Evolutionary conservation across 2,329 filamentous ascomycete species (phyloP).

Genomic region (Fusarium sarcochroum): DNA sequence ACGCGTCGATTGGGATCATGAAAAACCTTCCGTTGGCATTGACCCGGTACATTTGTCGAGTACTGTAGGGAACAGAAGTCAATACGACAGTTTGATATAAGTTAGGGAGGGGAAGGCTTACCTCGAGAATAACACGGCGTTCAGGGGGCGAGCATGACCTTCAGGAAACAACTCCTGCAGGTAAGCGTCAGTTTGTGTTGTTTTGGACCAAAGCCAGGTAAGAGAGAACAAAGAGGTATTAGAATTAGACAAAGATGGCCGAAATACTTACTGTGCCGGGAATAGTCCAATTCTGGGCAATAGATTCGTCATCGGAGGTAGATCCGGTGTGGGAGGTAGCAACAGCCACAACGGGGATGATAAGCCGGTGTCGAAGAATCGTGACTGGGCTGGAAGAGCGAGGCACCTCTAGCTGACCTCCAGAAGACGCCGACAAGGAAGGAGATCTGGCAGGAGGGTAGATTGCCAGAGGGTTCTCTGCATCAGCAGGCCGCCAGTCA

Average conservation of each 20-base stretch:
- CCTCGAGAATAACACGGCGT: conserved; percentile 1
- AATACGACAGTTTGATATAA: not conserved
- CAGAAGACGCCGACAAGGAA: not conserved
- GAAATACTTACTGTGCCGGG: conserved; percentile 19
- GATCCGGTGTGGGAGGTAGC: not conserved
- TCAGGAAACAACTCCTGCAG: conserved; percentile 14
- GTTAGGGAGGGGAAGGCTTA: not conserved
- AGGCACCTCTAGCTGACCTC: not conserved
- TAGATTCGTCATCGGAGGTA: not conserved
- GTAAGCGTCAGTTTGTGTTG: too few relatives aligned
- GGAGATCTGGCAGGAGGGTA: not conserved
- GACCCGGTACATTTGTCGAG: not conserved
- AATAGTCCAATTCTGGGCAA: conserved; percentile 1
- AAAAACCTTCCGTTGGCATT: not conserved
- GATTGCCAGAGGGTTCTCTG: not conserved
- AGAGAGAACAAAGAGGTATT: too few relatives aligned
- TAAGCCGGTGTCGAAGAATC: not conserved
- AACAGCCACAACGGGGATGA: not conserved
- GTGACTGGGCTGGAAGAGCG: not conserved
- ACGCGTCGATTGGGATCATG: conserved; percentile 6
- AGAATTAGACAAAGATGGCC: too few relatives aligned
- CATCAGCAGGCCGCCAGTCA: not conserved
- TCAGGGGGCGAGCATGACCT: not conserved
- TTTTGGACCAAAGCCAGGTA: too few relatives aligned
- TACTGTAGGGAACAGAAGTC: not conserved